A percentile compares a stretch with the other conserved stretches of the same genome.
phyloP scores from a whole-genome alignment of 352 stramenopile genomes.

The Stramenopiles sp. region DNA sequence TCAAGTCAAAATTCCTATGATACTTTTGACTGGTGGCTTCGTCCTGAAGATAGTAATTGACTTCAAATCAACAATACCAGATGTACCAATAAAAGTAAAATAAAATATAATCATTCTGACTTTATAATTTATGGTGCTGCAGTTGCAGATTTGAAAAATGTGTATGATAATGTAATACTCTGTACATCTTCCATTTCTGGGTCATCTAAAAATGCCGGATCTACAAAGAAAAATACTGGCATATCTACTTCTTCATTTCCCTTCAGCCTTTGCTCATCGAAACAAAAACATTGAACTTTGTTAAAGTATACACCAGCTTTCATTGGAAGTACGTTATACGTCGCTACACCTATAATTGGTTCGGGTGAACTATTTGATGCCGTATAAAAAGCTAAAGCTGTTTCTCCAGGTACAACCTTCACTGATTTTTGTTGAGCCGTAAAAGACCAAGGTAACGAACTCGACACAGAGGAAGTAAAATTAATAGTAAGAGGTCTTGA shows the following conservation, averaged over 20 bases:
- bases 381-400: slow-evolving; percentile 90
- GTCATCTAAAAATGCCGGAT: slow-evolving; percentile 88
- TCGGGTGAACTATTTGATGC: slow-evolving; percentile 71
- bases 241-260: slow-evolving; percentile 71
- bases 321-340: slow-evolving; percentile 93
- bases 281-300: slow-evolving; percentile 99
- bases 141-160: slow-evolving; percentile 88
- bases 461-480: slow-evolving; percentile 70
- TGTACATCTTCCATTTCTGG: slow-evolving; percentile 67
- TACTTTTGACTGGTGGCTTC: no score
- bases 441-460: slow-evolving; percentile 83
- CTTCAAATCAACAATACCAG: no score
- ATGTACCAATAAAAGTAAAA: no score
- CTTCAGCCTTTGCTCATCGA: slow-evolving; percentile 88
- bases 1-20: no score
- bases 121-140: no score
- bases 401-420: slow-evolving; percentile 71
- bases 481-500: slow-evolving; percentile 63
- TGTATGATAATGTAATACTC: slow-evolving; percentile 90
- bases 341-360: slow-evolving; percentile 88
- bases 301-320: slow-evolving; percentile 92
- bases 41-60: no score
- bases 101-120: no score
- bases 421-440: slow-evolving; percentile 65
- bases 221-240: slow-evolving; percentile 91